Evolutionary conservation across 192 early-diverging fungal species (phyloP).

Genomic region (Backusella mclennaniae): DNA sequence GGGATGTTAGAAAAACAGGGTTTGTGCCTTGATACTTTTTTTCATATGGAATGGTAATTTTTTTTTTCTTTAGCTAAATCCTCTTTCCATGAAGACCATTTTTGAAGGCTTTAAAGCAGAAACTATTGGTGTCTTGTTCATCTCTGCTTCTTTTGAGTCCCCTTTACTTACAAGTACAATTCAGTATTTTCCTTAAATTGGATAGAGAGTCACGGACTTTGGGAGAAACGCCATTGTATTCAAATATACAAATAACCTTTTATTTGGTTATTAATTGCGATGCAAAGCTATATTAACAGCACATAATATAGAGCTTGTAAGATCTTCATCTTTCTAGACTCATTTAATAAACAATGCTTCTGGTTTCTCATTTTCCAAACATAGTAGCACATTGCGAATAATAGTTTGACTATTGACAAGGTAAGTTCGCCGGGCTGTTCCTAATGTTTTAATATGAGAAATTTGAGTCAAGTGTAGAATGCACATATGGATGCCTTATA

Average conservation of each 20-base stretch:
- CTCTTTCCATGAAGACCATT: too few relatives aligned
- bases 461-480: constrained; percentile 2
- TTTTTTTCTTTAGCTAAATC: too few relatives aligned
- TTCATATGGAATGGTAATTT: too few relatives aligned
- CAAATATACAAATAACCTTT: background rate
- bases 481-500: background rate
- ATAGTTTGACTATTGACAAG: background rate
- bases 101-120: too few relatives aligned
- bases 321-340: constrained; percentile 65
- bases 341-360: constrained; percentile 52
- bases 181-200: too few relatives aligned
- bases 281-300: constrained; percentile 42
- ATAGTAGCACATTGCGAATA: constrained; percentile 15
- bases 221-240: too few relatives aligned
- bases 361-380: constrained; percentile 26
- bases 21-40: too few relatives aligned
- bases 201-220: too few relatives aligned
- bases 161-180: too few relatives aligned
- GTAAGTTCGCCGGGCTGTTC: background rate
- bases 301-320: constrained; percentile 58
- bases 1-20: too few relatives aligned
- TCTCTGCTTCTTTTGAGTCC: too few relatives aligned
- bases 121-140: too few relatives aligned
- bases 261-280: background rate
- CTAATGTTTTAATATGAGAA: background rate